Percentiles rank a stretch among this genome's conserved stretches.
Evolutionary conservation across 371 early-diverging fungal genomes (phyloP).

Genomic region (Gilbertella persicaria): DNA sequence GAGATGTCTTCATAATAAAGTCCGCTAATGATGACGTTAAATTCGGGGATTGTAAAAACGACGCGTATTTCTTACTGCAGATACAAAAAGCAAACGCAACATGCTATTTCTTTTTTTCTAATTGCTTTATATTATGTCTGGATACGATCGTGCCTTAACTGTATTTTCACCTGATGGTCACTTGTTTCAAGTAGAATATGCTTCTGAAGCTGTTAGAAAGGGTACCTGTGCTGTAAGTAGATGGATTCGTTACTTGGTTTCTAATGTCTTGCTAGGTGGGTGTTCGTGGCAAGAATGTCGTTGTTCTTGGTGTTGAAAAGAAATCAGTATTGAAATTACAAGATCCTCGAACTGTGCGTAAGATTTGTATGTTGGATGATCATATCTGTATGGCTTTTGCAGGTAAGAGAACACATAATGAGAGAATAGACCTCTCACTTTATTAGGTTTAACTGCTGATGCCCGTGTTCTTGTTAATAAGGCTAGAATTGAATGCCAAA

Average conservation of each 20-base stretch:
- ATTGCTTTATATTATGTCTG: constrained; percentile 48
- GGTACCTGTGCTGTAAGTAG: constrained; percentile 94
- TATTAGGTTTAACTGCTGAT: constrained; percentile 90
- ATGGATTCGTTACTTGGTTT: not conserved
- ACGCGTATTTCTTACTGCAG: too few relatives aligned
- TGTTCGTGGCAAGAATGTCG: constrained; percentile 90
- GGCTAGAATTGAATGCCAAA: constrained; percentile 97
- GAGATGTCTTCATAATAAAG: too few relatives aligned
- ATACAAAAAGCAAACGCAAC: too few relatives aligned
- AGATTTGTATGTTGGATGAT: constrained; percentile 95
- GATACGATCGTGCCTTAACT: constrained; percentile 94
- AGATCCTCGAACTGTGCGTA: constrained; percentile 95
- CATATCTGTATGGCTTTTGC: constrained; percentile 97
- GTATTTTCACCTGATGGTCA: constrained; percentile 99
- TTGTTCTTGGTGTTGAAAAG: constrained; percentile 97
- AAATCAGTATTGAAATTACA: constrained; percentile 95
- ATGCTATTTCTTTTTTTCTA: too few relatives aligned
- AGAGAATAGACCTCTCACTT: not conserved
- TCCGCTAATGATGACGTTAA: too few relatives aligned
- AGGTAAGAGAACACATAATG: constrained; percentile 52
- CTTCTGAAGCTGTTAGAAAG: constrained; percentile 98
- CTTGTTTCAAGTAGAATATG: constrained; percentile 99
- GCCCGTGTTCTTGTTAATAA: constrained; percentile 96
- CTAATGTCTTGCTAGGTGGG: constrained; percentile 80
- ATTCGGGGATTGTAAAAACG: too few relatives aligned